phyloP scores from a whole-genome alignment of 345 rosid genomes.

The Clarkia xantiana region DNA sequence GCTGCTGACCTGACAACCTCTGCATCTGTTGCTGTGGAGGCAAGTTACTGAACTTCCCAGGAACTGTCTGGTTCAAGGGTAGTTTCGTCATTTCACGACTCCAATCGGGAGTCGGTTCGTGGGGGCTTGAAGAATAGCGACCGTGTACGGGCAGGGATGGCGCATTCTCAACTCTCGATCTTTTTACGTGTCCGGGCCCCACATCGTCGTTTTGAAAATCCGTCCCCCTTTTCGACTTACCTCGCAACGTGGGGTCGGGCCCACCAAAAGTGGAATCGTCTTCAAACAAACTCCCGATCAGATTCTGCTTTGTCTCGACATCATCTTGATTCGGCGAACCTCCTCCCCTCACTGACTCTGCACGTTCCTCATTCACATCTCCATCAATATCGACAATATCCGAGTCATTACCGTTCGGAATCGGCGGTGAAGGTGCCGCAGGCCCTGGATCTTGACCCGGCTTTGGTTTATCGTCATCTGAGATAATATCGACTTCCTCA shows the following conservation, averaged over 20 bases:
- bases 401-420: slow-evolving; percentile 36
- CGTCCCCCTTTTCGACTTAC: slow-evolving; percentile 34
- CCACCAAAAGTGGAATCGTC: slow-evolving; percentile 30
- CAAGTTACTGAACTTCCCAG: slow-evolving; percentile 28
- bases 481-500: slow-evolving; percentile 89
- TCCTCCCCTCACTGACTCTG: slow-evolving; percentile 14
- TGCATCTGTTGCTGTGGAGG: slow-evolving; percentile 27
- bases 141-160: slow-evolving; percentile 15
- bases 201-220: slow-evolving; percentile 26
- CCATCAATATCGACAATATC: slow-evolving; percentile 39
- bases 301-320: slow-evolving; percentile 36
- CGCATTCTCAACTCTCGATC: slow-evolving; percentile 37
- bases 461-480: slow-evolving; percentile 55
- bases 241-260: slow-evolving; percentile 27
- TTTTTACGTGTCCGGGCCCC: slow-evolving; percentile 36
- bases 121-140: slow-evolving; percentile 23
- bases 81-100: slow-evolving; percentile 19
- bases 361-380: slow-evolving; percentile 9
- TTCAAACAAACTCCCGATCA: slow-evolving; percentile 73
- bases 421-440: slow-evolving; percentile 18
- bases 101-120: slow-evolving; percentile 15
- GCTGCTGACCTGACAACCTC: slow-evolving; percentile 24
- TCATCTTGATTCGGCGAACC: slow-evolving; percentile 28
- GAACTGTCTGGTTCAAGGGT: slow-evolving; percentile 23
- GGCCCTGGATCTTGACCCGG: slow-evolving; percentile 32